These are phyloP conservation scores for Aspergillus tamarii DNA, from an alignment of 2,329 filamentous ascomycete genomes.

Conservation along the genomic window DNA sequence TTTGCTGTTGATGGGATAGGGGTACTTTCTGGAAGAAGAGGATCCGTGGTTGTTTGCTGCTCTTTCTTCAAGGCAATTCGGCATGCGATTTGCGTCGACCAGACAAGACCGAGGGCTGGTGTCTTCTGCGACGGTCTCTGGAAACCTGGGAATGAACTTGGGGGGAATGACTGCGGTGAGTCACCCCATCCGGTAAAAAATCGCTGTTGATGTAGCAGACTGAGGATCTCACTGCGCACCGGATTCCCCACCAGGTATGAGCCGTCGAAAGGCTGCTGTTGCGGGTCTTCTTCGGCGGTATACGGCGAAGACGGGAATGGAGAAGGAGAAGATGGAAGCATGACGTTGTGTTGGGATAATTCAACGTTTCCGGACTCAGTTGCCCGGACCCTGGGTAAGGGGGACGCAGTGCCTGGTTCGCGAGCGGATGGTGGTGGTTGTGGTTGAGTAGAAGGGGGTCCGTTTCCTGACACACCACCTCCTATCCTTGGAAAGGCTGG, in stretches of 20 bases:
- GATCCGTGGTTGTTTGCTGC: slow-evolving; percentile 49
- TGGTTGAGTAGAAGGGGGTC: slow-evolving; percentile 17
- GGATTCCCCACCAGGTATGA: slow-evolving; percentile 44
- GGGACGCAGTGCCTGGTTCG: slow-evolving; percentile 25
- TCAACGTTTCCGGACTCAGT: slow-evolving; percentile 19
- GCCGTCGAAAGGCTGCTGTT: slow-evolving; percentile 29
- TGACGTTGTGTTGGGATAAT: slow-evolving; percentile 19
- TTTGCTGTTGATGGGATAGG: neutral
- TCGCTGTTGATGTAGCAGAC: slow-evolving; percentile 84
- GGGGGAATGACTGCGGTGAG: slow-evolving; percentile 41
- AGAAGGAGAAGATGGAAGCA: slow-evolving; percentile 30
- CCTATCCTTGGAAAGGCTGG: slow-evolving; percentile 1
- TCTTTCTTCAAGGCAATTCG: slow-evolving; percentile 80
- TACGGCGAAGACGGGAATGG: slow-evolving; percentile 33
- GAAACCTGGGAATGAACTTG: slow-evolving; percentile 16
- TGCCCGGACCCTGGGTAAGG: slow-evolving; percentile 21
- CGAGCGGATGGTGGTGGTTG: slow-evolving; percentile 17
- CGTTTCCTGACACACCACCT: neutral
- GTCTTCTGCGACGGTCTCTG: slow-evolving; percentile 65
- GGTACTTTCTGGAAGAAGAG: neutral
- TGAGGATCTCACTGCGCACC: slow-evolving; percentile 59
- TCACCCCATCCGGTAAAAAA: slow-evolving; percentile 98
- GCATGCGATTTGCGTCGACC: slow-evolving; percentile 85
- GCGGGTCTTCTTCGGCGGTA: slow-evolving; percentile 30
- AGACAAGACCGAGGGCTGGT: slow-evolving; percentile 83